Base-by-base conservation (phyloP, 1,284 basidiomycete genomes). In the Agaricales sp. region DNA sequence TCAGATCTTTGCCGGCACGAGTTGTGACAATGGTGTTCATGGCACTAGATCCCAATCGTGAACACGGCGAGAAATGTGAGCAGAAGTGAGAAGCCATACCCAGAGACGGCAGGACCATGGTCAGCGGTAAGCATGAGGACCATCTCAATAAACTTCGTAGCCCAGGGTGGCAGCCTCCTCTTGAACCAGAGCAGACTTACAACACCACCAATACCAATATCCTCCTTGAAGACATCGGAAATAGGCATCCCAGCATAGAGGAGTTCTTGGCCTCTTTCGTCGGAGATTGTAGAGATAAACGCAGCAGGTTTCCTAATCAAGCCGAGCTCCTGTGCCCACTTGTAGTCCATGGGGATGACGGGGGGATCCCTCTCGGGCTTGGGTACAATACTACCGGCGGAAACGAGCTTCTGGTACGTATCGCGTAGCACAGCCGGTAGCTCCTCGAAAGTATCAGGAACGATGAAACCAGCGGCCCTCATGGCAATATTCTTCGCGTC, bases 11-110 rank as follows among this genome's bases (percentile, higher is more conserved):
- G 68, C 95, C 95, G 46, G 95, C 95, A 75, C 95, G 94, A 44
- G 93, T 87, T 22, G 95, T 94, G 67, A 99, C 94, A 67, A 99
- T 98, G 55, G 95, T 98, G 78, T 96, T 99, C 95, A 99, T 99
- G 24, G 95, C 95, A 73, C 94, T 87, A 48, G 62, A 73, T 43
- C 18, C 19, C 30, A 35, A 11, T 35, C 43, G 12, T 12, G 41
- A 53, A 43, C 52, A 25, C 53, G 24, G 51, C 24, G 35, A 2
- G 24, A 24, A 25, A 30, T 4, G 52, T 18, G 16, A 44, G 44
- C 26, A n/a, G 18, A 45, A 39, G 37, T 35, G 30, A n/a, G n/a
- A 43, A 11, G 8, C 65, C 69, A 48, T 59, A 77, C 74, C 75
- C 84, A 65, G 83, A 87, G n/a, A 91, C 87, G 54, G 92, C 92